phyloP scores from a whole-genome alignment of 2,329 filamentous ascomycete species.

The Sporothrix inflata region DNA sequence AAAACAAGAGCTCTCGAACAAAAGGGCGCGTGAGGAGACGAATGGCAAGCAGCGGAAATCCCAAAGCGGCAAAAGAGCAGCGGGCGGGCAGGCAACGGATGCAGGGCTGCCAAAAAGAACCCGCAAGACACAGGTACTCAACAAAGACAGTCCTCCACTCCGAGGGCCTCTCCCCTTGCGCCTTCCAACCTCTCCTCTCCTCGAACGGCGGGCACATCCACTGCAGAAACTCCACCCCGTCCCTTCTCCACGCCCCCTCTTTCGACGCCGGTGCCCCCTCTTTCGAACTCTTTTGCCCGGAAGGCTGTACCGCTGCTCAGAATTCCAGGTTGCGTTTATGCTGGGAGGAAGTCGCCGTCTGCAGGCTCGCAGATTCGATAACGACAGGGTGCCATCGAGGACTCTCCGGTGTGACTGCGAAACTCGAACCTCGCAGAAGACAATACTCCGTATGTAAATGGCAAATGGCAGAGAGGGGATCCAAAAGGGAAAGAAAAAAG shows the following conservation, averaged over 20 bases:
- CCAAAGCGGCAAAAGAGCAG: constrained; percentile 11
- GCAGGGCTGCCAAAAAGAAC: constrained; percentile 14
- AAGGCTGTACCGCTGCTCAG: background rate
- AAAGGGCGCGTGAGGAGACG: background rate
- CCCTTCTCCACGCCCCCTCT: constrained; percentile 12
- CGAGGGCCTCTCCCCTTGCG: no score
- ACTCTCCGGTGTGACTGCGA: constrained; percentile 5
- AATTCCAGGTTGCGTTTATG: no score
- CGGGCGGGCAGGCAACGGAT: background rate
- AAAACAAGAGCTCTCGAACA: background rate
- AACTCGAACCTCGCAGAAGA: background rate
- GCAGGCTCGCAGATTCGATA: background rate
- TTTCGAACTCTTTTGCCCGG: background rate
- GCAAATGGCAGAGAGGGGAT: background rate
- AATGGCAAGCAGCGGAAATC: constrained; percentile 3
- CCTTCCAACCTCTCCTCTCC: constrained; percentile 2
- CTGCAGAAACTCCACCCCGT: background rate
- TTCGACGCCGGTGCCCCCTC: background rate
- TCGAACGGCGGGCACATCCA: background rate
- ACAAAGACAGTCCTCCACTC: no score
- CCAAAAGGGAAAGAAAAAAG: no score
- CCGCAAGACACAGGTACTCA: no score
- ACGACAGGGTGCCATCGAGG: background rate
- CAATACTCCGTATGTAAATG: no score
- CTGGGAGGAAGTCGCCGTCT: background rate